Conservation (phyloP, 768 basidiomycete species). For the Mycena epipterygia region DNA sequence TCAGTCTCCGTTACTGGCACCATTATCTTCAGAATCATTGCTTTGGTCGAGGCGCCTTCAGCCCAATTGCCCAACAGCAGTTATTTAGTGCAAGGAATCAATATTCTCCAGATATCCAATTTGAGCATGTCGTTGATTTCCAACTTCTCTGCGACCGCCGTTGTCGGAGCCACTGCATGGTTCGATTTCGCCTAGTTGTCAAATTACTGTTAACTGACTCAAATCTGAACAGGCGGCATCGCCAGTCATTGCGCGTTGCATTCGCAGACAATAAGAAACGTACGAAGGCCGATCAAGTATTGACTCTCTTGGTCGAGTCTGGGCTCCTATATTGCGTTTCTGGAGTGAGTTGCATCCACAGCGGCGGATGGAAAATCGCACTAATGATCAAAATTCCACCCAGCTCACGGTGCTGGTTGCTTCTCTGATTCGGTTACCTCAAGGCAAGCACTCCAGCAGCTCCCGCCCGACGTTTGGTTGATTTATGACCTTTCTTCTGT, state of each 20-base stretch:
- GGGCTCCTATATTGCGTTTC: conserved; percentile 18
- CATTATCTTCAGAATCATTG: background rate
- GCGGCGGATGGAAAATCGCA: background rate
- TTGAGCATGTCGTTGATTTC: background rate
- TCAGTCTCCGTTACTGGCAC: background rate
- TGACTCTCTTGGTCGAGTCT: conserved; percentile 1
- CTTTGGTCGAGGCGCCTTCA: background rate
- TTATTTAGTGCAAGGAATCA: background rate
- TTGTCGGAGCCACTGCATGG: conserved; percentile 1
- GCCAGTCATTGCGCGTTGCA: background rate
- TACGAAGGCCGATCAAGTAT: background rate
- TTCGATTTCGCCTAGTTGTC: background rate
- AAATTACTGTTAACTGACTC: background rate
- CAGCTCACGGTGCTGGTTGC: background rate
- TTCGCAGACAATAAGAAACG: background rate
- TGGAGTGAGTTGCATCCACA: background rate
- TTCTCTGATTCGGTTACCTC: conserved; percentile 3
- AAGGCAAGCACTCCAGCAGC: too few relatives aligned
- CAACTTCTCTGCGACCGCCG: background rate
- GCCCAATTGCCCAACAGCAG: too few relatives aligned
- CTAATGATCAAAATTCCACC: background rate
- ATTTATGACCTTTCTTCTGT: too few relatives aligned
- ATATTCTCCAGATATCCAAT: background rate
- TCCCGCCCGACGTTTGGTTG: too few relatives aligned
- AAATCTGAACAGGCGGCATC: background rate